phyloP scores from a whole-genome alignment of 1,284 basidiomycete species.

The Stereum hirsutum region DNA sequence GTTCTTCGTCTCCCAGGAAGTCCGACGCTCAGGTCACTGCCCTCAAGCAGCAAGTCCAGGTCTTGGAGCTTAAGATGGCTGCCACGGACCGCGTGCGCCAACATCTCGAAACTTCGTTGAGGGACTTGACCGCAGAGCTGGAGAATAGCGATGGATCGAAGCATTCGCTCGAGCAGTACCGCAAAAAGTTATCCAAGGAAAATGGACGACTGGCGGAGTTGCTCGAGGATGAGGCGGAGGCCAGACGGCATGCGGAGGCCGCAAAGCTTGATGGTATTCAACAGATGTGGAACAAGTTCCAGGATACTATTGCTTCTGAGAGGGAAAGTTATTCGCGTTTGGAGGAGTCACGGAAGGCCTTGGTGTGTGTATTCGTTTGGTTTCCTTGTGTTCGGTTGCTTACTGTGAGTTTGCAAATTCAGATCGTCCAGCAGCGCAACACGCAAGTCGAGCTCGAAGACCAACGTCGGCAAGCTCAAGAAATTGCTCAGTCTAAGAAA shows the following conservation, averaged over 20 bases:
- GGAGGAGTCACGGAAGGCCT: conserved; percentile 64
- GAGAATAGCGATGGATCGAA: conserved; percentile 60
- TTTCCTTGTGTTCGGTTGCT: background rate
- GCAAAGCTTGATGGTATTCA: conserved; percentile 58
- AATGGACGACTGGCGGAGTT: conserved; percentile 46
- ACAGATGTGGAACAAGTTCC: conserved; percentile 63
- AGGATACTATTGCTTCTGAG: conserved; percentile 50
- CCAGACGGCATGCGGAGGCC: conserved; percentile 48
- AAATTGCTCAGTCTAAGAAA: conserved; percentile 46
- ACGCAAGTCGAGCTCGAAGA: conserved; percentile 56
- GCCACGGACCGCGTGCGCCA: conserved; percentile 60
- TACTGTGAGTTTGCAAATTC: conserved; percentile 1
- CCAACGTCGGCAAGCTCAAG: conserved; percentile 50
- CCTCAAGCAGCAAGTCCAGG: conserved; percentile 57
- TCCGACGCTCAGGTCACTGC: conserved; percentile 35
- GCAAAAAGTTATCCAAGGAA: conserved; percentile 46
- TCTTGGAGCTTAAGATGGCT: conserved; percentile 61
- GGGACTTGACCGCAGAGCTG: conserved; percentile 54
- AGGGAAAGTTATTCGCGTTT: conserved; percentile 52
- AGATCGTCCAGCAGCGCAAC: conserved; percentile 64
- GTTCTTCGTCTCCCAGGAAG: conserved; percentile 28
- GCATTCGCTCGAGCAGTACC: conserved; percentile 51
- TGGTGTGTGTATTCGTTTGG: conserved; percentile 32
- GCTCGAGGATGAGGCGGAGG: conserved; percentile 57
- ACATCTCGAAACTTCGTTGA: conserved; percentile 54